phyloP scores from a whole-genome alignment of 2,329 filamentous ascomycete species.

The Fusarium sp. region DNA sequence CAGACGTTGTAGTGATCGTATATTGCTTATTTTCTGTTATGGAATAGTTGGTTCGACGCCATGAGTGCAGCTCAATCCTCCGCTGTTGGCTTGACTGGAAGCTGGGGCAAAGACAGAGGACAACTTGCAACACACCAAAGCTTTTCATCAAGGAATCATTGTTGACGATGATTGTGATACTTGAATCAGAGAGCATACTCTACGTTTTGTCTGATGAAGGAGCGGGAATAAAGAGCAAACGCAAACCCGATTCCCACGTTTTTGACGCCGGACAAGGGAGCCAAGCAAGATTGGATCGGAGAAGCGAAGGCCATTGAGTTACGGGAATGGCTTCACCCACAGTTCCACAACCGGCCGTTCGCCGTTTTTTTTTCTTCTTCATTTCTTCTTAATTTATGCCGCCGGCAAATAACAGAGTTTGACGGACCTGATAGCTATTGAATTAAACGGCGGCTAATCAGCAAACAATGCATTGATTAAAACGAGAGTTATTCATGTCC shows the following conservation, averaged over 20 bases:
- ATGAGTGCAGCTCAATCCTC: neutral
- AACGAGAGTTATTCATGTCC: too few species aligned
- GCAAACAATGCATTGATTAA: neutral
- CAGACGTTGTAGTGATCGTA: neutral
- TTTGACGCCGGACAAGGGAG: neutral
- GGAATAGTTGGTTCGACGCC: neutral
- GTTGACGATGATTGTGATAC: neutral
- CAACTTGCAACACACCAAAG: too few species aligned
- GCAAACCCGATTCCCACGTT: neutral
- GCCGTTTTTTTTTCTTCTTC: too few species aligned
- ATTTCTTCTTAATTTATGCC: too few species aligned
- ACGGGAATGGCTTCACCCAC: conserved; percentile 24
- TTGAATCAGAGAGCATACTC: neutral
- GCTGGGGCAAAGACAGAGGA: too few species aligned
- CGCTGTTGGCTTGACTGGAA: neutral
- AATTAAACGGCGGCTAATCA: too few species aligned
- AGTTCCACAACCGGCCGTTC: neutral
- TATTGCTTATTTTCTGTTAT: neutral
- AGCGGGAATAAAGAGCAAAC: neutral
- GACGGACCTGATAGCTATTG: neutral
- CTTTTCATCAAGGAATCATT: neutral
- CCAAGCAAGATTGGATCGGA: conserved; percentile 9
- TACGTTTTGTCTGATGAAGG: neutral
- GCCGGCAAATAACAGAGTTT: conserved; percentile 5
- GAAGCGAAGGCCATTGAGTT: neutral